phyloP scores from a whole-genome alignment of 2,329 filamentous ascomycete genomes.

The Alternaria viburni region DNA sequence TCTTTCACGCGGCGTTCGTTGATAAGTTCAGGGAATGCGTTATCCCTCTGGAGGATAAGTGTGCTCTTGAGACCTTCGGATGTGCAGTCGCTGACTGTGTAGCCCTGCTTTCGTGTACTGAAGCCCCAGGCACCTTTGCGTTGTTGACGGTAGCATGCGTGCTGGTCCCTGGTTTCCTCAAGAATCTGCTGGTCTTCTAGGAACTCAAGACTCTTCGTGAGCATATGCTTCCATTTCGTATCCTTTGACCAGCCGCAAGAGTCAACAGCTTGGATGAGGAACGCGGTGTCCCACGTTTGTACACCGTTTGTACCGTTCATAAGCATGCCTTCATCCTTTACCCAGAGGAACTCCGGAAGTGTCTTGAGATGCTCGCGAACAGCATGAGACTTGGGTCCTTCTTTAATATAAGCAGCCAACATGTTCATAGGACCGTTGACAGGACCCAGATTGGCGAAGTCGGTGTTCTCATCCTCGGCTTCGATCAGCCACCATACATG shows the following conservation, averaged over 20 bases:
- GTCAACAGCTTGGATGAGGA: constrained; percentile 81
- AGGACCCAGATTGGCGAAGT: constrained; percentile 83
- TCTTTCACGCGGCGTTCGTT: constrained; percentile 81
- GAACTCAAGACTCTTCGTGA: constrained; percentile 81
- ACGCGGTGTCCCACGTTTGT: constrained; percentile 95
- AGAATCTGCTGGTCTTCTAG: constrained; percentile 90
- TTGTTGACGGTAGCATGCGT: constrained; percentile 83
- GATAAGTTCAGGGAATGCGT: constrained; percentile 73
- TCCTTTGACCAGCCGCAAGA: constrained; percentile 81
- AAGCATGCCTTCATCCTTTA: constrained; percentile 91
- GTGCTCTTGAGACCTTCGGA: constrained; percentile 88
- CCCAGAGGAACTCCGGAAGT: constrained; percentile 86
- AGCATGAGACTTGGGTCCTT: constrained; percentile 75
- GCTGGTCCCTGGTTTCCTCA: constrained; percentile 78
- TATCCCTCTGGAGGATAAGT: constrained; percentile 80
- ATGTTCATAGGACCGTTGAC: constrained; percentile 92
- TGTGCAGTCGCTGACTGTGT: constrained; percentile 93
- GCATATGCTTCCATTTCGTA: constrained; percentile 79
- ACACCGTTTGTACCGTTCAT: constrained; percentile 98
- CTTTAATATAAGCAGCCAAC: constrained; percentile 81
- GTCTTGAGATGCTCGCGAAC: constrained; percentile 81
- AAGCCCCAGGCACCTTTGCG: constrained; percentile 97
- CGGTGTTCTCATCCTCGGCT: constrained; percentile 92
- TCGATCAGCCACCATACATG: constrained; percentile 84
- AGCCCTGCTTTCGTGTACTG: constrained; percentile 89